Conservation (phyloP, 208 protist genomes). For the Crithidia acanthocephali region DNA sequence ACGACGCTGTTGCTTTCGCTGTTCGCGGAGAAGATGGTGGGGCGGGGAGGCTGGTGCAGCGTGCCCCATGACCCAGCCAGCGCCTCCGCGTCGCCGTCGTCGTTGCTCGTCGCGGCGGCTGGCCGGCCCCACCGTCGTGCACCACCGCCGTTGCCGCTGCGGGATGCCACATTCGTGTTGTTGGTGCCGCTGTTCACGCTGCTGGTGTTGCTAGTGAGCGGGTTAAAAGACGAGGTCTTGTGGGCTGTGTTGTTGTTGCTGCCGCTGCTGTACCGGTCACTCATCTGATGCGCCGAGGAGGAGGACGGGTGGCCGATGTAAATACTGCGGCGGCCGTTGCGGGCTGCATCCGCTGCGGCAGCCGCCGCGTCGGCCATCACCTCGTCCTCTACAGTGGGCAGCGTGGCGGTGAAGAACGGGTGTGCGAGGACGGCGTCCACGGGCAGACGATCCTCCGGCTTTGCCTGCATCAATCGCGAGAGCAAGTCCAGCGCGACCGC, state of each 20-base stretch:
- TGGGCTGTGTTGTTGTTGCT: neutral
- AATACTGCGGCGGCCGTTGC: neutral
- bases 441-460: conserved; percentile 60
- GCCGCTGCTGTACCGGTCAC: neutral
- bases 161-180: too few species aligned
- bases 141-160: neutral
- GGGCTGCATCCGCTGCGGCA: conserved; percentile 10
- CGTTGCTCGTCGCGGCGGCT: too few species aligned
- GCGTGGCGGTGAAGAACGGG: conserved; percentile 52
- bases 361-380: conserved; percentile 10
- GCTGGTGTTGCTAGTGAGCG: neutral
- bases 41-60: neutral
- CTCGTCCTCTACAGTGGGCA: conserved; percentile 31
- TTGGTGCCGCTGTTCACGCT: conserved; percentile 5
- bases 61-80: conserved; percentile 5
- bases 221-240: neutral
- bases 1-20: conserved; percentile 18
- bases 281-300: neutral
- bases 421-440: conserved; percentile 70
- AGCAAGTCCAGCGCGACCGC: conserved; percentile 63
- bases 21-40: conserved; percentile 7
- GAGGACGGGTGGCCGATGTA: neutral
- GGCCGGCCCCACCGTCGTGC: neutral
- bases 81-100: neutral
- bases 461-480: conserved; percentile 52